phyloP scores from a whole-genome alignment of 1,139 yeast genomes.

The Scheffersomyces insectosa region DNA sequence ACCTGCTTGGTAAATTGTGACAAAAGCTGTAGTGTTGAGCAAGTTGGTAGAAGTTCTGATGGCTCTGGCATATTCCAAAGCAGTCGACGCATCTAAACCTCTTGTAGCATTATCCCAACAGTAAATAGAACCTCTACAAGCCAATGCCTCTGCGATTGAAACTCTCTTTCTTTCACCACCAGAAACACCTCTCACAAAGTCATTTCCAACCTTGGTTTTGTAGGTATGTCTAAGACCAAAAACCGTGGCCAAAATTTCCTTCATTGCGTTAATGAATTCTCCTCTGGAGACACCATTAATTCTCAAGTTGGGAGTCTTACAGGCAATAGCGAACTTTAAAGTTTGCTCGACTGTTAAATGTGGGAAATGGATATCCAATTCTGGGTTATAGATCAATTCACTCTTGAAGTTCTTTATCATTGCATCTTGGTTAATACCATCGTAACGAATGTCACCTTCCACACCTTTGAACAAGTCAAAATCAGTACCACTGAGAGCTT shows the following conservation, averaged over 20 bases:
- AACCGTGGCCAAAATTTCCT: constrained; percentile 52
- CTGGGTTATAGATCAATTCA: constrained; percentile 61
- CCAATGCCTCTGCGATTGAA: constrained; percentile 62
- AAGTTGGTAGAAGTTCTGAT: constrained; percentile 61
- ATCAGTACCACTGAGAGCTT: constrained; percentile 51
- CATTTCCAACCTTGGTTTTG: constrained; percentile 60
- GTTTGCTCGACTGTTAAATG: constrained; percentile 65
- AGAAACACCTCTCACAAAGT: constrained; percentile 61
- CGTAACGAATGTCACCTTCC: constrained; percentile 38
- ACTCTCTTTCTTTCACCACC: constrained; percentile 70
- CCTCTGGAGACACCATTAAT: constrained; percentile 48
- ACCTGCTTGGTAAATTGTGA: constrained; percentile 68
- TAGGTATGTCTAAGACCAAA: constrained; percentile 61
- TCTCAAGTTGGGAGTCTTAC: constrained; percentile 59
- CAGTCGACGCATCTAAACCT: constrained; percentile 75
- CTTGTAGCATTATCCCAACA: constrained; percentile 83
- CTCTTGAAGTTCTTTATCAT: constrained; percentile 50
- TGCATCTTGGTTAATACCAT: constrained; percentile 50
- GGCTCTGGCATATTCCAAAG: constrained; percentile 64
- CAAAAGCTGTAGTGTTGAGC: constrained; percentile 56
- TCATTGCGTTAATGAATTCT: constrained; percentile 47
- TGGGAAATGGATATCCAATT: constrained; percentile 63
- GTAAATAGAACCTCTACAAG: constrained; percentile 56
- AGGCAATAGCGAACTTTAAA: constrained; percentile 57
- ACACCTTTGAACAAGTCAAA: constrained; percentile 16